These are phyloP conservation scores for Mortierella sp. DNA, from an alignment of 371 early-diverging fungal species.

Conservation along the genomic window DNA sequence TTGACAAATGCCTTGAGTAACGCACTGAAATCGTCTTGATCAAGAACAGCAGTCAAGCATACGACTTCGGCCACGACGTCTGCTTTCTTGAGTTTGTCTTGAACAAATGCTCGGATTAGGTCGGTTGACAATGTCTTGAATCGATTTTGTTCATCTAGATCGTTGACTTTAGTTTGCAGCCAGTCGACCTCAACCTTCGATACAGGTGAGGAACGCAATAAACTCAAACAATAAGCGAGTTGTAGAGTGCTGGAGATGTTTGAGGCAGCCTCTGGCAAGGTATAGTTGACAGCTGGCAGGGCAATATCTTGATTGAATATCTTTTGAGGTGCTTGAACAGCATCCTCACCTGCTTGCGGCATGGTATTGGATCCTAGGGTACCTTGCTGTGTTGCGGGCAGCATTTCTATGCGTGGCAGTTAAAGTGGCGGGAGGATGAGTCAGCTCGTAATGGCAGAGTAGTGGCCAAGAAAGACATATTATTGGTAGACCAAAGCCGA, in stretches of 20 bases:
- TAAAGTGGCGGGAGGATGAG: no score
- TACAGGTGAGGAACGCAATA: background rate
- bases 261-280: background rate
- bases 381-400: no score
- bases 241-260: background rate
- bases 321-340: no score
- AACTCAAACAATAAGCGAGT: background rate
- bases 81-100: constrained; percentile 4
- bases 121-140: constrained; percentile 7
- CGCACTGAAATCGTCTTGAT: no score
- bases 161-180: background rate
- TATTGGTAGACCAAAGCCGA: no score
- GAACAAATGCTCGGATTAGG: background rate
- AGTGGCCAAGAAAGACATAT: no score
- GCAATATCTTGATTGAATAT: no score
- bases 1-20: no score
- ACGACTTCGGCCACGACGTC: constrained; percentile 6
- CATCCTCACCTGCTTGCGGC: no score
- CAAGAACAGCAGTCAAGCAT: background rate
- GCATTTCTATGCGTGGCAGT: no score
- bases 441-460: no score
- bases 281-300: background rate
- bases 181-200: background rate
- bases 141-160: constrained; percentile 15
- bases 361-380: no score